These are phyloP conservation scores for Acacia concinna DNA, from an alignment of 331 rosid species.

Conservation along the genomic window DNA sequence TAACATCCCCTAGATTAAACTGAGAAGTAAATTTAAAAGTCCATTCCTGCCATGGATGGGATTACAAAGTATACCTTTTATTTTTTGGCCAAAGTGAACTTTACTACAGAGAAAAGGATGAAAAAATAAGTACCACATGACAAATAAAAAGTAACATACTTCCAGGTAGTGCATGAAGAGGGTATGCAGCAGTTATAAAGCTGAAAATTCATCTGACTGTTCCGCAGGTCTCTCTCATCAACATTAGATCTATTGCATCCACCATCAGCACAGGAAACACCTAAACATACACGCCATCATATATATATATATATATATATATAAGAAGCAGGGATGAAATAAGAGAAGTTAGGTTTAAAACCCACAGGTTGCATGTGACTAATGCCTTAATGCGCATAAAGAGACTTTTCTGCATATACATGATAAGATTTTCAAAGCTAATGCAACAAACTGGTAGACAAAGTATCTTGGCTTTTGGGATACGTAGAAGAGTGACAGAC, in stretches of 20 bases:
- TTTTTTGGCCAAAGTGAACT: not conserved
- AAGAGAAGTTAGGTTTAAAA: conserved; percentile 21
- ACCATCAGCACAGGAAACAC: conserved; percentile 20
- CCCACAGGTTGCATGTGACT: conserved; percentile 1
- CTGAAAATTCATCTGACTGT: conserved; percentile 22
- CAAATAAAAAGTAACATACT: conserved; percentile 50
- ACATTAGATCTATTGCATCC: conserved; percentile 24
- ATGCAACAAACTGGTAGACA: not conserved
- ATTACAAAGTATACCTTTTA: not conserved
- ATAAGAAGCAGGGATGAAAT: conserved; percentile 8
- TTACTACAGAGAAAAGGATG: conserved; percentile 4
- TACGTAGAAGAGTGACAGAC: not conserved
- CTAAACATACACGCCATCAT: conserved; percentile 26
- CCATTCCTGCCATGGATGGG: conserved; percentile 5
- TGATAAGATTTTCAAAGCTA: not conserved
- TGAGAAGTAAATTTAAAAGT: conserved; percentile 11
- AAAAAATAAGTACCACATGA: conserved; percentile 9
- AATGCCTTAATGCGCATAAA: not conserved
- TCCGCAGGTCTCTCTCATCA: conserved; percentile 31
- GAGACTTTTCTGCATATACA: not conserved
- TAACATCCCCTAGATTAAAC: not conserved
- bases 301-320: not conserved
- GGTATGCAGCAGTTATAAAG: conserved; percentile 41
- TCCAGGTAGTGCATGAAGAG: conserved; percentile 51
- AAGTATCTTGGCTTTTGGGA: not conserved